phyloP scores from a whole-genome alignment of 805 yeast species.

The Spathaspora hagerdaliae region DNA sequence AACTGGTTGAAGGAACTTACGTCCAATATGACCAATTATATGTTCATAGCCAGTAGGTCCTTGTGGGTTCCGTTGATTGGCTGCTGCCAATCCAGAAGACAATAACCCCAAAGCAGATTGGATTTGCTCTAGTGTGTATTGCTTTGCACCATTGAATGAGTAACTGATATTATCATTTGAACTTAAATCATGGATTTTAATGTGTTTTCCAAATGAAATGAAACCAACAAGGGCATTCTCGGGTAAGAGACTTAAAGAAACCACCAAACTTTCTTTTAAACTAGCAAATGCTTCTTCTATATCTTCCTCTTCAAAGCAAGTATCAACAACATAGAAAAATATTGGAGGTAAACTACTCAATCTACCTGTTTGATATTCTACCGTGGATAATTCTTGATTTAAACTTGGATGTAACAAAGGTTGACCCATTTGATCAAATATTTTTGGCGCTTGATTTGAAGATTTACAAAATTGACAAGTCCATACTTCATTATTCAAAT shows the following conservation, averaged over 20 bases:
- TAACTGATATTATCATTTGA: slow-evolving; percentile 26
- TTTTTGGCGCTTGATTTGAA: slow-evolving; percentile 38
- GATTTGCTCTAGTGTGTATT: slow-evolving; percentile 45
- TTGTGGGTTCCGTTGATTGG: not conserved
- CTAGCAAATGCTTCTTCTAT: slow-evolving; percentile 37
- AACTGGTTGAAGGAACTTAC: slow-evolving; percentile 45
- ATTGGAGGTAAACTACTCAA: slow-evolving; percentile 41
- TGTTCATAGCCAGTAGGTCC: slow-evolving; percentile 4
- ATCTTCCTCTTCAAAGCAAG: slow-evolving; percentile 51
- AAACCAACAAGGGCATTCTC: slow-evolving; percentile 54
- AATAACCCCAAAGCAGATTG: slow-evolving; percentile 44
- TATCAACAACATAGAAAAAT: slow-evolving; percentile 54
- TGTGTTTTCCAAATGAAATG: slow-evolving; percentile 57
- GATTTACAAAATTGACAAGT: slow-evolving; percentile 53
- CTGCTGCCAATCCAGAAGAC: slow-evolving; percentile 18
- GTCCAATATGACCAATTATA: slow-evolving; percentile 11
- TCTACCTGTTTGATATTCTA: slow-evolving; percentile 47
- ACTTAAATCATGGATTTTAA: slow-evolving; percentile 52
- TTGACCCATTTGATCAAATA: slow-evolving; percentile 12
- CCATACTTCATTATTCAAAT: slow-evolving; percentile 41
- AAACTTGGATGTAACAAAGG: slow-evolving; percentile 29
- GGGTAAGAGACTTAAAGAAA: slow-evolving; percentile 48
- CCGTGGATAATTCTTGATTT: slow-evolving; percentile 39
- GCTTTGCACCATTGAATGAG: slow-evolving; percentile 55
- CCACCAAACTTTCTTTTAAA: slow-evolving; percentile 46